These are phyloP conservation scores for Psilocybe cubensis DNA, from an alignment of 768 basidiomycete species.

Conservation along the genomic window DNA sequence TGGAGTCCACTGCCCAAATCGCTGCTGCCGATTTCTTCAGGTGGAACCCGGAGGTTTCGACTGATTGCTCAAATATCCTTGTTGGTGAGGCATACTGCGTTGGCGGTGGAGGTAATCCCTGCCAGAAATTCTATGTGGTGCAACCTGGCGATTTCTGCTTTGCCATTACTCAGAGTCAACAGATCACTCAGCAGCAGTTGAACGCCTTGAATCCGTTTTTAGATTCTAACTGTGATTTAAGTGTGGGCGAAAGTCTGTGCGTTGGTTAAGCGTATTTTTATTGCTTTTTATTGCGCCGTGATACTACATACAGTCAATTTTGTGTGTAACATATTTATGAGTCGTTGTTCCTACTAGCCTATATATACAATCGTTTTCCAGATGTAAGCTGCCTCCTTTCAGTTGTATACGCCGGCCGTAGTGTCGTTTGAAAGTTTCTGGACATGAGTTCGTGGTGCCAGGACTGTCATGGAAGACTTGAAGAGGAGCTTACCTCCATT, in stretches of 20 bases:
- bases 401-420: too few species aligned
- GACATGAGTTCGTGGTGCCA: too few species aligned
- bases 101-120: slow-evolving; percentile 9
- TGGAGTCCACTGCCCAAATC: slow-evolving; percentile 20
- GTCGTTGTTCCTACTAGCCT: background rate
- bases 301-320: background rate
- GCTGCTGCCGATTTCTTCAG: slow-evolving; percentile 22
- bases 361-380: too few species aligned
- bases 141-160: slow-evolving; percentile 15
- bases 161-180: slow-evolving; percentile 9
- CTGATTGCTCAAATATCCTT: slow-evolving; percentile 16
- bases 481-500: too few species aligned
- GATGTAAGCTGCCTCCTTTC: too few species aligned
- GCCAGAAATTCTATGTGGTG: slow-evolving; percentile 11
- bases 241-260: slow-evolving; percentile 11
- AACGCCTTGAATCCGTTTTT: slow-evolving; percentile 9
- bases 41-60: slow-evolving; percentile 26
- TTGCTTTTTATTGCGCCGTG: background rate
- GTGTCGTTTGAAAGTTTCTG: too few species aligned
- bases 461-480: too few species aligned
- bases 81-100: slow-evolving; percentile 16
- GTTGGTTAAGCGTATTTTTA: slow-evolving; percentile 9
- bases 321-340: slow-evolving; percentile 6
- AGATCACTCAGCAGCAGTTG: slow-evolving; percentile 13
- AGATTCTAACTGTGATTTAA: slow-evolving; percentile 16